A percentile compares a stretch with the other conserved stretches of the same genome.
phyloP scores from a whole-genome alignment of 2,329 filamentous ascomycete species.

The Phaeophleospora eucalypticola region DNA sequence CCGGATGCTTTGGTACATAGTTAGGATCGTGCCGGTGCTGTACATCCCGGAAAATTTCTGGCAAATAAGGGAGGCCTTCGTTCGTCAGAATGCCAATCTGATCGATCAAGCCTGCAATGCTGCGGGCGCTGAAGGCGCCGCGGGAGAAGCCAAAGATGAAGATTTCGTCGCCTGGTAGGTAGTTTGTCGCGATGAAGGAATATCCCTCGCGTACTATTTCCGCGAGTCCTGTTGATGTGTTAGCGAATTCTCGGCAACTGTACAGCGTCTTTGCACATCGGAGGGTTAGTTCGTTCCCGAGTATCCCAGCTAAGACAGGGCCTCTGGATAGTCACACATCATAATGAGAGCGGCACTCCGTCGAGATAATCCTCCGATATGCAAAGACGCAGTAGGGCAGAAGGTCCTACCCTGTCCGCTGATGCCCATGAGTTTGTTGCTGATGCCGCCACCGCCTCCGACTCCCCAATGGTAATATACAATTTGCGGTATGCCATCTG shows the following conservation, averaged over 20 bases:
- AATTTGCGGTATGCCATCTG: constrained; percentile 48
- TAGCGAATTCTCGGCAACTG: too few relatives aligned
- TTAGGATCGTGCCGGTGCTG: constrained; percentile 41
- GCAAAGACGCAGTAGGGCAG: too few relatives aligned
- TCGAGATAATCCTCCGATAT: too few relatives aligned
- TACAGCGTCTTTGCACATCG: too few relatives aligned
- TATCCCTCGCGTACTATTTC: constrained; percentile 49
- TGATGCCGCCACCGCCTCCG: constrained; percentile 41
- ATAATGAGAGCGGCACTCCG: too few relatives aligned
- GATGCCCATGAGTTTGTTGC: constrained; percentile 37
- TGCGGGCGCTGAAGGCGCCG: constrained; percentile 45
- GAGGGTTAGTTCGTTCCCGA: too few relatives aligned
- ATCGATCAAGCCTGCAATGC: constrained; percentile 44
- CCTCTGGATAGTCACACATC: too few relatives aligned
- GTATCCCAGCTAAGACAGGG: too few relatives aligned
- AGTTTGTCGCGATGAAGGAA: constrained; percentile 51
- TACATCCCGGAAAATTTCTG: constrained; percentile 46
- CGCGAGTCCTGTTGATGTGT: constrained; percentile 33
- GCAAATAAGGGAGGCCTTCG: constrained; percentile 42
- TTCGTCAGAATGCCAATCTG: constrained; percentile 48
- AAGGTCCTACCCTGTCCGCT: constrained; percentile 11
- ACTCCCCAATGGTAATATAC: constrained; percentile 50
- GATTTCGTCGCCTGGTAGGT: constrained; percentile 48
- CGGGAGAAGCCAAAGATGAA: constrained; percentile 49
- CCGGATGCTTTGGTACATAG: constrained; percentile 44